Evolutionary conservation across 1,284 basidiomycete genomes (phyloP).

Genomic region (Sanguinoderma infundibulare): DNA sequence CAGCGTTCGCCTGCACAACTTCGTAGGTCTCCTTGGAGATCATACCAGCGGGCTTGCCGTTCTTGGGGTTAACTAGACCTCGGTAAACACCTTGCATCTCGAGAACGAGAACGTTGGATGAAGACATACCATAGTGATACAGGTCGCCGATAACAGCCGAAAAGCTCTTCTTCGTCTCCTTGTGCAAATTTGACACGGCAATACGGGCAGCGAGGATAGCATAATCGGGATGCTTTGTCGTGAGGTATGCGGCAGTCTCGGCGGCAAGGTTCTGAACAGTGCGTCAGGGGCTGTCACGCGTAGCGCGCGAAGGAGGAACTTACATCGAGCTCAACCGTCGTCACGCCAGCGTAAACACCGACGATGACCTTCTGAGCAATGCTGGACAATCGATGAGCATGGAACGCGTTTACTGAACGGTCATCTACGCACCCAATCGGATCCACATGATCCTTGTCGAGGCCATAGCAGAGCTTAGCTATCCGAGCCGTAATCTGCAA

Average conservation of each 20-base stretch:
- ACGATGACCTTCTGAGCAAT: conserved; percentile 95
- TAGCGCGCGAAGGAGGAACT: conserved; percentile 33
- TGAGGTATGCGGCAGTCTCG: conserved; percentile 97
- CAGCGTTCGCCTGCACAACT: conserved; percentile 83
- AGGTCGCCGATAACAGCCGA: conserved; percentile 92
- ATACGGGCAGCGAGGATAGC: conserved; percentile 98
- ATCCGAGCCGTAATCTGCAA: conserved; percentile 87
- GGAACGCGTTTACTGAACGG: not conserved
- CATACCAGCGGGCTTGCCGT: conserved; percentile 86
- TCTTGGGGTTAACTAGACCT: conserved; percentile 91
- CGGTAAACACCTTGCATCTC: not conserved
- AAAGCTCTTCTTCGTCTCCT: conserved; percentile 98
- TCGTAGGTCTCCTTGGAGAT: conserved; percentile 91
- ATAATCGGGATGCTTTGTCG: conserved; percentile 97
- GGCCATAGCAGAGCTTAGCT: conserved; percentile 96
- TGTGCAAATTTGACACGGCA: conserved; percentile 98
- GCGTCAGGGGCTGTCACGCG: conserved; percentile 1
- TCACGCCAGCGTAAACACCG: conserved; percentile 95
- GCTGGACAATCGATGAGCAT: conserved; percentile 41
- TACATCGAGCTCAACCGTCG: conserved; percentile 96
- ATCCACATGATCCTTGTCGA: conserved; percentile 93
- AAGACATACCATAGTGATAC: conserved; percentile 81
- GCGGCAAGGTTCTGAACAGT: conserved; percentile 82
- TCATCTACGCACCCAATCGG: conserved; percentile 78
- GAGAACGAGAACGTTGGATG: not conserved